Conservation (phyloP, 2,329 filamentous ascomycete species). For the Septoria linicola region DNA sequence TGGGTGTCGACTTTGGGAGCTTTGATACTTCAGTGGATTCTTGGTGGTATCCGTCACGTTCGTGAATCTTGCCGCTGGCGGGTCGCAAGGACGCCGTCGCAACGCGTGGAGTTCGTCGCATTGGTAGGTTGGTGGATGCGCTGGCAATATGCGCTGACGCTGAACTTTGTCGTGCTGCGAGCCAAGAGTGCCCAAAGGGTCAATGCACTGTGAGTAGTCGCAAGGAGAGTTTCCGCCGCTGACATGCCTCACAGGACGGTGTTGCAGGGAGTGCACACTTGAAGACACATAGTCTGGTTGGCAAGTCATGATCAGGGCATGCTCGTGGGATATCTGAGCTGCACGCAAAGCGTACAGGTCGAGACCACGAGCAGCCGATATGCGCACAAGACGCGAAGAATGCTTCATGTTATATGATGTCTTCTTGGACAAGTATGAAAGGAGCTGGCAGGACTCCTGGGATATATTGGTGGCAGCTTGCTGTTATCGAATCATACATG, state of each 20-base stretch:
- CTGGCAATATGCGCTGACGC: background rate
- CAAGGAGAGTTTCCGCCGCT: slow-evolving; percentile 18
- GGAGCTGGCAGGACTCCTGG: slow-evolving; percentile 21
- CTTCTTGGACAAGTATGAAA: slow-evolving; percentile 21
- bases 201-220: slow-evolving; percentile 17
- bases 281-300: slow-evolving; percentile 6
- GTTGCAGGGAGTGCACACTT: slow-evolving; percentile 15
- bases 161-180: background rate
- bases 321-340: slow-evolving; percentile 3
- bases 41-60: too few relatives aligned
- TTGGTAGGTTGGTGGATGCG: background rate
- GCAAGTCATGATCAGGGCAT: slow-evolving; percentile 8
- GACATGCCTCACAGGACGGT: slow-evolving; percentile 22
- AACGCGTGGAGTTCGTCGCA: too few relatives aligned
- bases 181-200: background rate
- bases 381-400: slow-evolving; percentile 13
- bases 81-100: too few relatives aligned
- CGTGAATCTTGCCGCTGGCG: too few relatives aligned
- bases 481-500: slow-evolving; percentile 24
- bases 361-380: slow-evolving; percentile 9
- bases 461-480: slow-evolving; percentile 24
- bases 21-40: too few relatives aligned
- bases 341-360: slow-evolving; percentile 1
- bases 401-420: slow-evolving; percentile 16
- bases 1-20: too few relatives aligned